Percentiles rank a stretch among this genome's conserved stretches.
Conservation (phyloP, 75 land plant species). For the Cunninghamia lanceolata region DNA sequence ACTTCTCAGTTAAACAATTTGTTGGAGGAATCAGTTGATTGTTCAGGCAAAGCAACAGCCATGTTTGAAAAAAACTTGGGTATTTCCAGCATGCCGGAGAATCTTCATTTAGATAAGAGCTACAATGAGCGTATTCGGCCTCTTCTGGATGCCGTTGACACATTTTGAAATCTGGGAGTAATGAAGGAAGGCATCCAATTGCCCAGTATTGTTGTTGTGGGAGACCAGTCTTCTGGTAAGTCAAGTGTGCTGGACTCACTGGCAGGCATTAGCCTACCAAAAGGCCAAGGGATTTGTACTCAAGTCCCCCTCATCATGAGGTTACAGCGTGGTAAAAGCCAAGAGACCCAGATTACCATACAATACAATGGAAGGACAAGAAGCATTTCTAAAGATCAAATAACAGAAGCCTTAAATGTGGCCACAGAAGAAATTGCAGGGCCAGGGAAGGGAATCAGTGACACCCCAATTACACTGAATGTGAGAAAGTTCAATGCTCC, state of each 20-base stretch:
- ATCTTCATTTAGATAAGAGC: not conserved
- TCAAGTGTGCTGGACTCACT: constrained; percentile 65
- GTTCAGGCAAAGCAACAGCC: not conserved
- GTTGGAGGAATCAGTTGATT: no score
- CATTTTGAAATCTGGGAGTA: constrained; percentile 23
- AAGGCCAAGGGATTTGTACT: constrained; percentile 63
- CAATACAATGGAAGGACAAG: not conserved
- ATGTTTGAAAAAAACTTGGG: not conserved
- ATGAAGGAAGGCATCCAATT: constrained; percentile 59
- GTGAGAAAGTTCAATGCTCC: constrained; percentile 24
- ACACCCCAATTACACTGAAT: constrained; percentile 24
- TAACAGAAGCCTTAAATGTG: constrained; percentile 15
- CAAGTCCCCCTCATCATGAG: constrained; percentile 60
- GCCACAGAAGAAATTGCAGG: constrained; percentile 30
- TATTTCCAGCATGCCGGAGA: not conserved
- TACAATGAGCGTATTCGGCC: constrained; percentile 25
- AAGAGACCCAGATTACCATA: not conserved
- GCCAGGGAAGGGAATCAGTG: constrained; percentile 4
- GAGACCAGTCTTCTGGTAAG: constrained; percentile 68
- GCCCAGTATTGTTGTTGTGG: constrained; percentile 69
- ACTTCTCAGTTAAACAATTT: no score
- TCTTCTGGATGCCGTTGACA: constrained; percentile 28
- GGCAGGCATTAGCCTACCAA: constrained; percentile 51
- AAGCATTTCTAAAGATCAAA: constrained; percentile 10
- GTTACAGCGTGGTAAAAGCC: constrained; percentile 15